Conservation (phyloP, 1,284 basidiomycete genomes). For the Puccinia triticina region DNA sequence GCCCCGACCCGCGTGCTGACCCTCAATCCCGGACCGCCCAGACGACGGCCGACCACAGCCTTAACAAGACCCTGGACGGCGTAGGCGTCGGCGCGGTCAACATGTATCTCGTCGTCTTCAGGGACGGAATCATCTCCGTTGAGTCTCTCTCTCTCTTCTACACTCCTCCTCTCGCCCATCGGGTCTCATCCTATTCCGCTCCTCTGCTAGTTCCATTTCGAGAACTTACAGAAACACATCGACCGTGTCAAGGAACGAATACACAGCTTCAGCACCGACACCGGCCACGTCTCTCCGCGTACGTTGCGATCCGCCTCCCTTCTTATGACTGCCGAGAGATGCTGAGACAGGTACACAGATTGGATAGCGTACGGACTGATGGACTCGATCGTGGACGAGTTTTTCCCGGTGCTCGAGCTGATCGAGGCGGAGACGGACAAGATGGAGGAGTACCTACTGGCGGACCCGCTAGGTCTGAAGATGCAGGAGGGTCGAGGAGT, state of each 20-base stretch:
- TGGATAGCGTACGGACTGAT: constrained; percentile 93
- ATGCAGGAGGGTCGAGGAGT: background rate
- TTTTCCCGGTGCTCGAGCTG: constrained; percentile 81
- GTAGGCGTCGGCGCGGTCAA: constrained; percentile 76
- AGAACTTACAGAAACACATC: constrained; percentile 84
- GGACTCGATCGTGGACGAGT: constrained; percentile 91
- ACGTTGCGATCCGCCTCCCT: background rate
- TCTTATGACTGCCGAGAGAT: background rate
- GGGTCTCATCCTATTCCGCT: too few relatives aligned
- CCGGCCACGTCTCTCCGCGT: constrained; percentile 33
- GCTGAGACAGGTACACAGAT: constrained; percentile 64
- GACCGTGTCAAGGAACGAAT: constrained; percentile 74
- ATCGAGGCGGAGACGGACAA: constrained; percentile 80
- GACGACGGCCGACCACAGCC: background rate
- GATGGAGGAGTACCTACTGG: constrained; percentile 71
- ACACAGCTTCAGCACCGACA: constrained; percentile 40
- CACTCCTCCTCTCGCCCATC: too few relatives aligned
- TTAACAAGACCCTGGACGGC: constrained; percentile 62
- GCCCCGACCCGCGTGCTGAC: background rate
- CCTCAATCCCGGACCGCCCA: constrained; percentile 54
- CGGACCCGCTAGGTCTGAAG: background rate
- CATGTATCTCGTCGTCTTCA: constrained; percentile 85
- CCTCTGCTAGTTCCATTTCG: constrained; percentile 95
- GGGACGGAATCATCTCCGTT: constrained; percentile 84
- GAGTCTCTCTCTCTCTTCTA: constrained; percentile 60